Conservation (phyloP, 345 rosid genomes). For the Hirschfeldia incana region DNA sequence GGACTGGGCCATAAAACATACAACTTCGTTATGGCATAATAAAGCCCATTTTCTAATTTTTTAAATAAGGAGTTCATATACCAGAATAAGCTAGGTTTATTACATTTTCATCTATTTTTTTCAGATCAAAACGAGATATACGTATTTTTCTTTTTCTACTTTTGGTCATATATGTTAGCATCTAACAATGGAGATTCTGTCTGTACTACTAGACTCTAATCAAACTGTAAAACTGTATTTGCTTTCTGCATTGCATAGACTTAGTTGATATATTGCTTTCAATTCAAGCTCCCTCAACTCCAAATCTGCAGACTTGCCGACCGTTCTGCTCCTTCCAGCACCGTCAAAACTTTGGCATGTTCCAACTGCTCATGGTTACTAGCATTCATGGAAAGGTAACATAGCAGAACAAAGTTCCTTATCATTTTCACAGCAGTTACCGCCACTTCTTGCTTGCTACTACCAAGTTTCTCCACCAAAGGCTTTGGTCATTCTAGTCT, state of each 20-base stretch:
- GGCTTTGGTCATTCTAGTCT: constrained; percentile 69
- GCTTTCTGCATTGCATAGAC: background rate
- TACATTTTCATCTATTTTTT: background rate
- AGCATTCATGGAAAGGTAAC: constrained; percentile 69
- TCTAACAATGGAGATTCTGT: background rate
- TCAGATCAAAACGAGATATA: background rate
- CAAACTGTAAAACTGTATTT: background rate
- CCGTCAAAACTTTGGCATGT: constrained; percentile 57
- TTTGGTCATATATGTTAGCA: constrained; percentile 19
- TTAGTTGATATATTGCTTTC: too few species aligned
- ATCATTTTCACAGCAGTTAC: constrained; percentile 52
- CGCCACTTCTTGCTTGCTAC: constrained; percentile 60
- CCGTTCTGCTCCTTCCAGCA: constrained; percentile 73
- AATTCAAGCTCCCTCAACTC: too few species aligned
- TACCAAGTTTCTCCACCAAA: constrained; percentile 57
- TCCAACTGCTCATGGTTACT: constrained; percentile 58
- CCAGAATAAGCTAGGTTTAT: constrained; percentile 23
- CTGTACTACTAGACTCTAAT: constrained; percentile 14
- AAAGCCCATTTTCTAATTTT: background rate
- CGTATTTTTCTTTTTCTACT: too few species aligned
- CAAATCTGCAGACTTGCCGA: constrained; percentile 50
- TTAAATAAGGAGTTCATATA: too few species aligned
- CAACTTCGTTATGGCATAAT: background rate
- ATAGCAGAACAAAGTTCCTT: constrained; percentile 46
- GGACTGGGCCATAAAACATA: constrained; percentile 8